These are phyloP conservation scores for Musa acuminata DNA, from an alignment of 176 grass and related monocot species.

Conservation along the genomic window DNA sequence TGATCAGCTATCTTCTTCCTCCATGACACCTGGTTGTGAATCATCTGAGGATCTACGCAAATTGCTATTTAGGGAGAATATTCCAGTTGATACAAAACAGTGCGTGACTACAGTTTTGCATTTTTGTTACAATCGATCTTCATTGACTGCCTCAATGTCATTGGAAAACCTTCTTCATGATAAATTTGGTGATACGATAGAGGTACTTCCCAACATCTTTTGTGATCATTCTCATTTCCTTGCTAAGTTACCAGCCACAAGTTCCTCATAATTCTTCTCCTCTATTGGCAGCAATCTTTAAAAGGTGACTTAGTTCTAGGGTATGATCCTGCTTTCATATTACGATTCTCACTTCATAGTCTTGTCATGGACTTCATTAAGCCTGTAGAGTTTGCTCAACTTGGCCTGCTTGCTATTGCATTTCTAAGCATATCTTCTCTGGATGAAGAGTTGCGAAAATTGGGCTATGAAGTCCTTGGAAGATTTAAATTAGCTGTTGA, in stretches of 20 bases:
- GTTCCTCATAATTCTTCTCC: constrained; percentile 8
- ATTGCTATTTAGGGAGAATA: constrained; percentile 73
- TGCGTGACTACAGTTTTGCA: constrained; percentile 55
- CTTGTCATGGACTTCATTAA: constrained; percentile 75
- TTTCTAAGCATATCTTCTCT: constrained; percentile 70
- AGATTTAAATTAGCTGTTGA: constrained; percentile 63
- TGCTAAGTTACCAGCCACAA: background rate
- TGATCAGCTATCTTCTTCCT: constrained; percentile 36
- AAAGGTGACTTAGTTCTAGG: constrained; percentile 22
- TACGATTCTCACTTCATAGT: constrained; percentile 70
- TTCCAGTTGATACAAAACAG: constrained; percentile 70
- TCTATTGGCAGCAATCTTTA: constrained; percentile 36
- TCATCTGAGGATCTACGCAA: constrained; percentile 46
- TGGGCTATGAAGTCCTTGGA: constrained; percentile 74
- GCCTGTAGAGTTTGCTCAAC: constrained; percentile 64
- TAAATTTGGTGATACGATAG: background rate
- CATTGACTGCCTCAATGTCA: constrained; percentile 39
- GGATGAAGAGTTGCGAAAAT: constrained; percentile 65
- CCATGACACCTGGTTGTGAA: constrained; percentile 28
- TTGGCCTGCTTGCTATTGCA: constrained; percentile 79
- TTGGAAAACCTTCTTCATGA: constrained; percentile 50
- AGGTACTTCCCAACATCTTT: constrained; percentile 9
- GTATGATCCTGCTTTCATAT: constrained; percentile 74
- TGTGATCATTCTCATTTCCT: background rate
- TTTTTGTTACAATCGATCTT: constrained; percentile 65